phyloP scores from a whole-genome alignment of 371 early-diverging fungal species.

The Umbelopsis sp. region DNA sequence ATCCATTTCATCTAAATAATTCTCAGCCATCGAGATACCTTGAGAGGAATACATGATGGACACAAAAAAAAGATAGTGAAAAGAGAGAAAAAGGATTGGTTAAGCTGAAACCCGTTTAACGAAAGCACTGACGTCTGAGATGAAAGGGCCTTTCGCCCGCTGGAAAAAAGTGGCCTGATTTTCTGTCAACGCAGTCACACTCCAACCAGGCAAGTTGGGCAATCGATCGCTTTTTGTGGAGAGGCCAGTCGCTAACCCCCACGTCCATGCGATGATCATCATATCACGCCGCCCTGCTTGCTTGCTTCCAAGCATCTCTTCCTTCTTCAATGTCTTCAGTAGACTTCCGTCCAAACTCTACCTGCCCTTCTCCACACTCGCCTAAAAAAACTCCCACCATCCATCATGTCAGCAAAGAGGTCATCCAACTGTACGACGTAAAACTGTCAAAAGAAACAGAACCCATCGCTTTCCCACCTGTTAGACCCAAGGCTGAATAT shows the following conservation, averaged over 20 bases:
- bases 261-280: neutral
- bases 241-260: too few species aligned
- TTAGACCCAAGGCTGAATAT: conserved; percentile 9
- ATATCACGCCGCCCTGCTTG: neutral
- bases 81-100: neutral
- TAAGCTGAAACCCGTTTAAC: neutral
- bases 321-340: neutral
- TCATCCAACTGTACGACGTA: conserved; percentile 18
- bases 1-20: conserved; percentile 7
- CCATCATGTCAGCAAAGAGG: conserved; percentile 13
- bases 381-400: neutral
- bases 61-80: neutral
- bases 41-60: conserved; percentile 1
- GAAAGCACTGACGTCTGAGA: neutral
- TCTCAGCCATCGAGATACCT: conserved; percentile 3
- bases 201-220: neutral
- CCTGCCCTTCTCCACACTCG: conserved; percentile 5
- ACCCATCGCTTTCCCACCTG: neutral
- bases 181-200: neutral
- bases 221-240: neutral
- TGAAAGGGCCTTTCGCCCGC: neutral
- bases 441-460: conserved; percentile 17
- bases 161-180: conserved; percentile 8
- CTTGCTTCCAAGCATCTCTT: neutral
- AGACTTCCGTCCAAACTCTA: conserved; percentile 3